phyloP scores from a whole-genome alignment of 306 rosid genomes.

The Sicyos edulis region DNA sequence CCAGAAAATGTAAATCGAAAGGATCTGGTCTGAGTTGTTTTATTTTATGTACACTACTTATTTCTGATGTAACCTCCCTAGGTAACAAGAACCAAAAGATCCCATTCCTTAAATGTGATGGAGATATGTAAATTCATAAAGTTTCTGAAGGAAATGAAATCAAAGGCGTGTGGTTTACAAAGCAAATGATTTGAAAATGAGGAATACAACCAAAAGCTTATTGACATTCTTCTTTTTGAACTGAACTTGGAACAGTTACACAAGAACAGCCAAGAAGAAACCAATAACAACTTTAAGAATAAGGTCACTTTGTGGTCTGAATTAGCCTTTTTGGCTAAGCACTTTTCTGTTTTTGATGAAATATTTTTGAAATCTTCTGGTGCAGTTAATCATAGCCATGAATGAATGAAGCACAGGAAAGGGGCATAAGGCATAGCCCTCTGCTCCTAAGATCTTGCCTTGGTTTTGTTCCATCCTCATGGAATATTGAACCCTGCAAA shows the following conservation, averaged over 20 bases:
- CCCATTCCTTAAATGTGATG: conserved; percentile 3
- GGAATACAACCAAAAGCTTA: conserved; percentile 10
- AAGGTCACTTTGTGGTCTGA: neutral
- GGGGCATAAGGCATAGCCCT: conserved; percentile 57
- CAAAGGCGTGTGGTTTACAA: neutral
- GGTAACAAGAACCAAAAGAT: neutral
- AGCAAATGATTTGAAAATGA: conserved; percentile 6
- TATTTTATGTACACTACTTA: neutral
- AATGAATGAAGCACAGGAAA: conserved; percentile 43
- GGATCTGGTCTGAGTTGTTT: conserved; percentile 4
- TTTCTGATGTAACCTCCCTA: neutral
- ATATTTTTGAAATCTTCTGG: neutral
- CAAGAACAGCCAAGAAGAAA: conserved; percentile 15
- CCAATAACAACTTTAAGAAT: neutral
- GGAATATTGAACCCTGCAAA: conserved; percentile 28
- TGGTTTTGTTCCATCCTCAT: conserved; percentile 25
- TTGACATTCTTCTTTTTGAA: conserved; percentile 7
- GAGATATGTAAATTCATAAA: conserved; percentile 15
- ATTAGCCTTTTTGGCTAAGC: neutral
- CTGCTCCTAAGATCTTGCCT: conserved; percentile 45
- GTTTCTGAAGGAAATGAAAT: conserved; percentile 16
- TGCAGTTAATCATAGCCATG: conserved; percentile 27
- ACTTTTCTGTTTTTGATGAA: neutral
- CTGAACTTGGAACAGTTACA: conserved; percentile 20
- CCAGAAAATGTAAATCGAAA: neutral